Conservation (phyloP, 2,329 filamentous ascomycete genomes). For the Arthrobotrys entomopaga region DNA sequence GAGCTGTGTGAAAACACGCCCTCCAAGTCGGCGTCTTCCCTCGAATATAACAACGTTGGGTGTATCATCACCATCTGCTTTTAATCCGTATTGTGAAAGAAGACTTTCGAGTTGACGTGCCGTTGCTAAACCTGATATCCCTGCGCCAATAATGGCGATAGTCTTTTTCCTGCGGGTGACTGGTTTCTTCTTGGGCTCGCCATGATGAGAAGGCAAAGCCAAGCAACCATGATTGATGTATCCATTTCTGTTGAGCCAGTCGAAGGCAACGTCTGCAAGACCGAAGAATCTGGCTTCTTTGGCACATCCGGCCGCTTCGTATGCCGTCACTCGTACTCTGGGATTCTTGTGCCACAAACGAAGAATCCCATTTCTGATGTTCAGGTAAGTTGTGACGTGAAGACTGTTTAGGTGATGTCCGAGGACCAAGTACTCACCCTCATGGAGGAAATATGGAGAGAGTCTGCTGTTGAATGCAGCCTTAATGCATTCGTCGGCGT, state of each 20-base stretch:
- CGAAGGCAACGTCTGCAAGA: conserved; percentile 84
- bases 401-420: conserved; percentile 83
- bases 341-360: conserved; percentile 90
- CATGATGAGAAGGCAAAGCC: conserved; percentile 69
- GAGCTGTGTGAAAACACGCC: conserved; percentile 88
- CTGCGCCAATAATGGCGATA: conserved; percentile 87
- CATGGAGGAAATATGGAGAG: conserved; percentile 87
- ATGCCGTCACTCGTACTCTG: conserved; percentile 79
- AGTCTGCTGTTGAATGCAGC: conserved; percentile 90
- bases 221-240: conserved; percentile 98
- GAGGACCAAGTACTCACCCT: conserved; percentile 82
- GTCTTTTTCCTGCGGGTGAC: conserved; percentile 68
- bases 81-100: conserved; percentile 79
- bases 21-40: conserved; percentile 85
- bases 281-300: conserved; percentile 89
- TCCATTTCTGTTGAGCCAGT: conserved; percentile 89
- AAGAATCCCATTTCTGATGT: conserved; percentile 93
- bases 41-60: conserved; percentile 81
- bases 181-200: conserved; percentile 59
- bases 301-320: conserved; percentile 90
- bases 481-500: conserved; percentile 88
- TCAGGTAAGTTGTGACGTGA: conserved; percentile 94
- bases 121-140: conserved; percentile 91
- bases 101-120: conserved; percentile 90
- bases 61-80: conserved; percentile 73